These are phyloP conservation scores for Kwoniella sp. DNA, from an alignment of 768 basidiomycete genomes.

Conservation along the genomic window DNA sequence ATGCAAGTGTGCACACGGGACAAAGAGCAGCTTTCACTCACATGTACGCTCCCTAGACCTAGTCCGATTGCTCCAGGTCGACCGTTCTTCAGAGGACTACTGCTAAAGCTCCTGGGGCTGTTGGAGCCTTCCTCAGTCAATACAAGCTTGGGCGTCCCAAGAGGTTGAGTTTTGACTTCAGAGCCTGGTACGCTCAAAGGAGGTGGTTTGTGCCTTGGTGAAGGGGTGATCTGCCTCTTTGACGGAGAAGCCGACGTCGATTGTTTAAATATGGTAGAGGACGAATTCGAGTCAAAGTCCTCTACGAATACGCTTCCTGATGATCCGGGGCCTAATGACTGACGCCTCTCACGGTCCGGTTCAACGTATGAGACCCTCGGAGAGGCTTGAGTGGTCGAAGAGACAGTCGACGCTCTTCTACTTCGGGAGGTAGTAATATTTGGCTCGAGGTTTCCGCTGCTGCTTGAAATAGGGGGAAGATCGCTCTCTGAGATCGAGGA, in stretches of 20 bases:
- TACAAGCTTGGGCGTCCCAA: conserved; percentile 44
- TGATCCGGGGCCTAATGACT: conserved; percentile 1
- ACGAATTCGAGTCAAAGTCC: conserved; percentile 7
- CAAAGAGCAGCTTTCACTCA: background rate
- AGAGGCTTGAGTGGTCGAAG: conserved; percentile 4
- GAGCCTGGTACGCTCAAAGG: conserved; percentile 20
- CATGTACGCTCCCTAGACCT: background rate
- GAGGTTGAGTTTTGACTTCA: conserved; percentile 2
- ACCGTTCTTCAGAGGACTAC: conserved; percentile 18
- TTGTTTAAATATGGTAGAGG: background rate
- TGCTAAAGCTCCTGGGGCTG: conserved; percentile 41
- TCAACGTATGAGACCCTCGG: conserved; percentile 6
- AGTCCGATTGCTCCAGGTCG: background rate
- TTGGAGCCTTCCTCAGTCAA: conserved; percentile 44
- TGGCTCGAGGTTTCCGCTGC: background rate
- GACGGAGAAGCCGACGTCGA: conserved; percentile 11
- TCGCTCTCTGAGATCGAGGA: conserved; percentile 21
- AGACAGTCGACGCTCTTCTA: conserved; percentile 3
- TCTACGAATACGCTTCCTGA: conserved; percentile 25
- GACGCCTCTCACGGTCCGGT: background rate
- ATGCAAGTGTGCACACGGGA: no score
- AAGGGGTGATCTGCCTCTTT: conserved; percentile 14
- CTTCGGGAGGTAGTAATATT: conserved; percentile 9
- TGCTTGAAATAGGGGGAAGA: background rate
- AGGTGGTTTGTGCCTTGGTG: conserved; percentile 6